Percentiles rank a stretch among this genome's conserved stretches.
phyloP scores from a whole-genome alignment of 805 yeast species.

The Metschnikowia lunata region DNA sequence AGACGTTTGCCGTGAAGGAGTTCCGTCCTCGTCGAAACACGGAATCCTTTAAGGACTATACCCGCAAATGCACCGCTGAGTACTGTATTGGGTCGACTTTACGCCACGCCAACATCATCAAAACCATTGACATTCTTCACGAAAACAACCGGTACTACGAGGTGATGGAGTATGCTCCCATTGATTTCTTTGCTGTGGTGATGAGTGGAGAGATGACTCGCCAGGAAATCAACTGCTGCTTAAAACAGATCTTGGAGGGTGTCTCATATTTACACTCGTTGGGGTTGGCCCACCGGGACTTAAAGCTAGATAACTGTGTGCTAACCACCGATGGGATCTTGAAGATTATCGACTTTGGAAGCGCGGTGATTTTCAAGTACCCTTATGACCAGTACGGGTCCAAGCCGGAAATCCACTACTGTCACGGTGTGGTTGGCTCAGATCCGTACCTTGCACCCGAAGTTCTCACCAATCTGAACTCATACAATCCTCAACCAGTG shows the following conservation, averaged over 20 bases:
- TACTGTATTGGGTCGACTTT: constrained; percentile 81
- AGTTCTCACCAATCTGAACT: constrained; percentile 48
- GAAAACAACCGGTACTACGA: constrained; percentile 72
- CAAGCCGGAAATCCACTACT: constrained; percentile 33
- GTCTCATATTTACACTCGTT: constrained; percentile 68
- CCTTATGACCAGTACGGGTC: constrained; percentile 58
- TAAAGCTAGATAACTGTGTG: constrained; percentile 80
- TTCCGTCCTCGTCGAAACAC: constrained; percentile 68
- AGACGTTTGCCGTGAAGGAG: constrained; percentile 79
- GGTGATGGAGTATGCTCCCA: constrained; percentile 92
- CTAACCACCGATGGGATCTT: constrained; percentile 68
- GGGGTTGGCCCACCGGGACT: constrained; percentile 80
- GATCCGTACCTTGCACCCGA: constrained; percentile 89
- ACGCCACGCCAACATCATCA: constrained; percentile 76
- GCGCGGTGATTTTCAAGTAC: constrained; percentile 76
- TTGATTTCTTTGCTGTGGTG: constrained; percentile 80
- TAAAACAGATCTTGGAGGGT: constrained; percentile 70
- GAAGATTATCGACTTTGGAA: constrained; percentile 78
- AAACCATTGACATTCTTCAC: constrained; percentile 71
- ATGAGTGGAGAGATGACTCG: constrained; percentile 83
- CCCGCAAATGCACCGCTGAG: constrained; percentile 86
- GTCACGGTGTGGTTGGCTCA: constrained; percentile 75
- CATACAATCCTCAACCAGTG: constrained; percentile 72
- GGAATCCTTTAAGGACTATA: constrained; percentile 70
- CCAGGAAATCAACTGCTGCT: constrained; percentile 76